Conservation (phyloP, 805 yeast genomes). For the Suhomyces sp. region DNA sequence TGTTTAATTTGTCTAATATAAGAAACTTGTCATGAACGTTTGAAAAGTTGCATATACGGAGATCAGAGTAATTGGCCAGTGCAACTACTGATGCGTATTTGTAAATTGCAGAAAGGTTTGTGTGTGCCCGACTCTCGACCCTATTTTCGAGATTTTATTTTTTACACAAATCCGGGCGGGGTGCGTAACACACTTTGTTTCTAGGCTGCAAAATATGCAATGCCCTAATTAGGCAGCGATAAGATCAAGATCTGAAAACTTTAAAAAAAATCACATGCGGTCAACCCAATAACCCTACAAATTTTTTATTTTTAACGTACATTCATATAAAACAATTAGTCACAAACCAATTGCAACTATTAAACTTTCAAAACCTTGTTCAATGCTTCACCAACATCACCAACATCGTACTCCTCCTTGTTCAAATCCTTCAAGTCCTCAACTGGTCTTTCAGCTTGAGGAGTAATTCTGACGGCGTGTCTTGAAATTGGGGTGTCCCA, state of each 20-base stretch:
- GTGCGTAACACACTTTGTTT: background rate
- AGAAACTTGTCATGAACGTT: background rate
- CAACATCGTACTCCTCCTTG: constrained; percentile 32
- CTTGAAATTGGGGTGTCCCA: constrained; percentile 35
- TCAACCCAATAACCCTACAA: background rate
- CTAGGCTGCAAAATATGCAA: background rate
- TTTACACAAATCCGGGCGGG: background rate
- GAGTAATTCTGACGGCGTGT: constrained; percentile 36
- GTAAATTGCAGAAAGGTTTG: background rate
- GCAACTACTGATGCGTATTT: background rate
- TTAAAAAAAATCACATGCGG: background rate
- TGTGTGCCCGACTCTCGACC: background rate
- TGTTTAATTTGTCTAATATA: background rate
- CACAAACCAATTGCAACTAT: background rate
- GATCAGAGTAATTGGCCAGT: background rate
- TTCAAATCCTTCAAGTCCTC: constrained; percentile 36
- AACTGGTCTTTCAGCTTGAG: constrained; percentile 40
- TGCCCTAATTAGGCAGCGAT: background rate
- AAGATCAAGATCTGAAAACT: background rate
- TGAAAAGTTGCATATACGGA: background rate
- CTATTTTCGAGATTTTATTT: background rate
- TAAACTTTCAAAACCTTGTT: constrained; percentile 11
- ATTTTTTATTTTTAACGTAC: background rate
- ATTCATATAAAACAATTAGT: background rate
- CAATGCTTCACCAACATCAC: constrained; percentile 31